A percentile compares a stretch with the other conserved stretches of the same genome.
phyloP scores from a whole-genome alignment of 331 rosid genomes.

The Arachis monticola region DNA sequence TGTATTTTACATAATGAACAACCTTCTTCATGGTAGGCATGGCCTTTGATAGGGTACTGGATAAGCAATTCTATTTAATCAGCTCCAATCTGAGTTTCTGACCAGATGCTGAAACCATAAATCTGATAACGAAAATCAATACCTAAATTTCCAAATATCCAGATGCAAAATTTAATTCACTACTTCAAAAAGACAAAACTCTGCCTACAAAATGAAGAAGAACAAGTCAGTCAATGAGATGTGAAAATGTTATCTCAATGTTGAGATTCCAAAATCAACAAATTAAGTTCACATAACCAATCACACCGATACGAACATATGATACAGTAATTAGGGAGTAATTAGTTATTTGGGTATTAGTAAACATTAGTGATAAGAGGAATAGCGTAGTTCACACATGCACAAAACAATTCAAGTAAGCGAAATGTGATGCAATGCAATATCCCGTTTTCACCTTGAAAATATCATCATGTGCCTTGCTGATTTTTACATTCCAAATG shows the following conservation, averaged over 20 bases:
- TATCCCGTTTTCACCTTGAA: background rate
- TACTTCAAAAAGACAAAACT: constrained; percentile 19
- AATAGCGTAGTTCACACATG: background rate
- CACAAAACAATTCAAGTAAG: background rate
- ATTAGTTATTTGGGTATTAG: no score
- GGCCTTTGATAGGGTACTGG: constrained; percentile 21
- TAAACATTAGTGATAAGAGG: no score
- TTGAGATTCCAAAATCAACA: constrained; percentile 15
- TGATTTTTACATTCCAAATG: background rate
- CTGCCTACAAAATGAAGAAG: constrained; percentile 2
- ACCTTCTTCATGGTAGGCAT: constrained; percentile 61
- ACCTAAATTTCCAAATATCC: constrained; percentile 10
- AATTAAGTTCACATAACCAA: background rate
- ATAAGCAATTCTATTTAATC: constrained; percentile 18
- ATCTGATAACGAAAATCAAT: background rate
- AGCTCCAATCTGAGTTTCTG: constrained; percentile 27
- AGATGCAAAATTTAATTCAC: background rate
- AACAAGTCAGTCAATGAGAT: background rate
- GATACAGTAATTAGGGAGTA: no score
- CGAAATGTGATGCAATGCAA: background rate
- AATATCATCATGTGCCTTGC: background rate
- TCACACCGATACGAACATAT: no score
- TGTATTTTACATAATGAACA: background rate
- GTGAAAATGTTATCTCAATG: background rate
- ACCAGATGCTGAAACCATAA: background rate